A percentile compares a stretch with the other conserved stretches of the same genome.
Conservation (phyloP, 257 asterid species). For the Solanum chiquidenum region DNA sequence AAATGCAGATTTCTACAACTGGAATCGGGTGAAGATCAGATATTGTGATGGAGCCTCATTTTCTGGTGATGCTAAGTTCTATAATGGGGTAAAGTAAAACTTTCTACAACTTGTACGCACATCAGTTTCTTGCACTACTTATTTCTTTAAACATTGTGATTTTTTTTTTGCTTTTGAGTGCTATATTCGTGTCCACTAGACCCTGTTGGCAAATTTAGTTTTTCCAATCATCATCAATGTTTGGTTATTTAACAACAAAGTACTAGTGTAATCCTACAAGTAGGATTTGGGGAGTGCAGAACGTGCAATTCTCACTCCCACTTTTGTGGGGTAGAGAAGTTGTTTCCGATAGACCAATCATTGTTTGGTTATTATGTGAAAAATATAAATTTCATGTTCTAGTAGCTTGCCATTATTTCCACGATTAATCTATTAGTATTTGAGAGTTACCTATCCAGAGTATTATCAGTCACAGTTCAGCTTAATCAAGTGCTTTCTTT, state of each 20-base stretch:
- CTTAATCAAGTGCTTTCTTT: neutral
- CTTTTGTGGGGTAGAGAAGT: neutral
- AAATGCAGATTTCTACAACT: constrained; percentile 76
- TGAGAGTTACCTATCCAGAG: neutral
- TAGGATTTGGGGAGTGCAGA: neutral
- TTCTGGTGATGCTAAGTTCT: constrained; percentile 59
- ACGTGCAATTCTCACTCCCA: neutral
- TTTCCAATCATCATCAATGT: neutral
- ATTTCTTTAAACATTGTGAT: neutral
- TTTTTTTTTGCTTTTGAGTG: neutral
- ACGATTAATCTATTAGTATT: neutral
- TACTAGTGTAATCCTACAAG: neutral
- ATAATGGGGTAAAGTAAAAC: constrained; percentile 66
- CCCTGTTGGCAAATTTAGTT: neutral
- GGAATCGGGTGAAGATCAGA: constrained; percentile 93
- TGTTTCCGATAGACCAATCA: neutral
- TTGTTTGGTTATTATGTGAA: neutral
- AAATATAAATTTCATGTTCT: neutral
- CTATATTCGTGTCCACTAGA: neutral
- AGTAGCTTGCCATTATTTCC: neutral
- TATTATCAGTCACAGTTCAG: neutral
- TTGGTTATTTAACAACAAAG: neutral
- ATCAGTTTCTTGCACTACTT: neutral
- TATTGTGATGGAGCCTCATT: constrained; percentile 97
- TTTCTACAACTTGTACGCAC: neutral